These are phyloP conservation scores for Russula brevipes DNA, from an alignment of 768 basidiomycete species.

Conservation along the genomic window DNA sequence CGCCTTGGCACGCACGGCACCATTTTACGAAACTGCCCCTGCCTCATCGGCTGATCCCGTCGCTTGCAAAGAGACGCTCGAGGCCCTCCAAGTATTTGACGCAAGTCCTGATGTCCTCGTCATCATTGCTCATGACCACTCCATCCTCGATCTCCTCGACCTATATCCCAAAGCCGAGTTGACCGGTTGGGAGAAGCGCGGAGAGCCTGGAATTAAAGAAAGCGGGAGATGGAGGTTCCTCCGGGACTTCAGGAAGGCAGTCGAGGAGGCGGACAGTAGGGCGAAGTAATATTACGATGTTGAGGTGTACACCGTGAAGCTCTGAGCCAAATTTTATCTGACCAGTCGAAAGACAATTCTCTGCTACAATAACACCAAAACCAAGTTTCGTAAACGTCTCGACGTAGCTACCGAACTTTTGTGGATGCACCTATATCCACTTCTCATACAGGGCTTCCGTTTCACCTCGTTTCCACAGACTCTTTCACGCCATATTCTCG, in stretches of 20 bases:
- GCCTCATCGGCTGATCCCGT: neutral
- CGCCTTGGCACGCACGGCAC: neutral
- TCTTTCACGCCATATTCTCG: constrained; percentile 11
- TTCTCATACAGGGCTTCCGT: neutral
- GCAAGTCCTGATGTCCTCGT: neutral
- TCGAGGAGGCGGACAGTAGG: neutral
- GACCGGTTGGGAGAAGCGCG: neutral
- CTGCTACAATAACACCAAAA: neutral
- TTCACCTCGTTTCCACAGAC: neutral
- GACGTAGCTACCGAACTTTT: neutral
- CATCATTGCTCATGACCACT: neutral
- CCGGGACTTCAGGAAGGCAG: neutral
- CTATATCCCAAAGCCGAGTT: neutral
- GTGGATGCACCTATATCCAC: neutral
- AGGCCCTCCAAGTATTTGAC: neutral
- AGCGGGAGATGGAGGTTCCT: neutral
- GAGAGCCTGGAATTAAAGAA: neutral
- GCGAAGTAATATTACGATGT: neutral
- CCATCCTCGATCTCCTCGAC: neutral
- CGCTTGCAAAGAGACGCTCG: neutral
- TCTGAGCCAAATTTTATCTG: neutral
- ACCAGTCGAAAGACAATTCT: neutral
- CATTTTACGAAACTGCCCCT: neutral
- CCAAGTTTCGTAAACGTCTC: neutral
- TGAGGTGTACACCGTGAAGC: neutral